These are phyloP conservation scores for Nidula niveotomentosa DNA, from an alignment of 1,284 basidiomycete species.

Conservation along the genomic window DNA sequence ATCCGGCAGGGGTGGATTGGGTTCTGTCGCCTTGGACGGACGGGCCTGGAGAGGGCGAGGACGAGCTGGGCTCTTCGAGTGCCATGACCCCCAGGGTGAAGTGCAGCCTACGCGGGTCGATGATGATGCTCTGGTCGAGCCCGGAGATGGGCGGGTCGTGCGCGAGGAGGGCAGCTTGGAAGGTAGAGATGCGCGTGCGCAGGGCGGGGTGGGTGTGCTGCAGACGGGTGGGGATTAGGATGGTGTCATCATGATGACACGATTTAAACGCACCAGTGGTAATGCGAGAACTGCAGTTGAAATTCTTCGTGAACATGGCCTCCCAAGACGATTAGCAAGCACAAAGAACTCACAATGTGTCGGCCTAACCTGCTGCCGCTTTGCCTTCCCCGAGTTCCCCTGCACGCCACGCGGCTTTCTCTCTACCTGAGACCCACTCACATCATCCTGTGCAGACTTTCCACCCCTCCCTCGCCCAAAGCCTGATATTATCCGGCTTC, in stretches of 20 bases:
- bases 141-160: conserved; percentile 43
- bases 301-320: background rate
- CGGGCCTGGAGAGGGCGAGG: background rate
- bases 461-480: too few relatives aligned
- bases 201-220: conserved; percentile 54
- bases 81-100: conserved; percentile 73
- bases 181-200: conserved; percentile 35
- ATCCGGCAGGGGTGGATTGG: background rate
- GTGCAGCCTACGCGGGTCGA: conserved; percentile 63
- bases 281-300: conserved; percentile 40
- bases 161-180: conserved; percentile 42
- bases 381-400: too few relatives aligned
- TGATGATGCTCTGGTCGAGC: conserved; percentile 55
- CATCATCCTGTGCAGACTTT: too few relatives aligned
- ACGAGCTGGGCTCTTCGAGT: conserved; percentile 27
- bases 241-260: background rate
- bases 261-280: conserved; percentile 34
- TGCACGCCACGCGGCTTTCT: too few relatives aligned
- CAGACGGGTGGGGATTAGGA: background rate
- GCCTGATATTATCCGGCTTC: too few relatives aligned
- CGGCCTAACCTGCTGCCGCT: conserved; percentile 11
- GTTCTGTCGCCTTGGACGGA: background rate
- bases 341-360: conserved; percentile 24
- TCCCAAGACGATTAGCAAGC: background rate
- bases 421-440: too few relatives aligned